phyloP scores from a whole-genome alignment of 176 grass and related monocot genomes.

The Aegilops sharonensis region DNA sequence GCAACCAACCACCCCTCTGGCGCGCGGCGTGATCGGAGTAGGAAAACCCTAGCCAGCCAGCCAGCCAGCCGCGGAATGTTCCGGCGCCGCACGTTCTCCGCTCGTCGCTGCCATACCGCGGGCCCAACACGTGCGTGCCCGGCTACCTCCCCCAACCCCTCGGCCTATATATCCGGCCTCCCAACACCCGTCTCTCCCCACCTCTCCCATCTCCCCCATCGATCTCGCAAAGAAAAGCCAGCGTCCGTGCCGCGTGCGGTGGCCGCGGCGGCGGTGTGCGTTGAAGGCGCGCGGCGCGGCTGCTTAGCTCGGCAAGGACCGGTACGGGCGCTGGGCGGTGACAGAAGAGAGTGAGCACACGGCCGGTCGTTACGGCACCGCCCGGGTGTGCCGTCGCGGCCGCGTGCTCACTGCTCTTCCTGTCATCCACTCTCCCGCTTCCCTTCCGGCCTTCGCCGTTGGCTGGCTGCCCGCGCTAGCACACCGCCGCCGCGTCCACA shows the following conservation, averaged over 20 bases:
- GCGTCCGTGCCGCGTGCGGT: not conserved
- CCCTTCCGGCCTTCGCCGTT: not conserved
- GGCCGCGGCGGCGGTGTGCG: constrained; percentile 8
- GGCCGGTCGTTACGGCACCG: constrained; percentile 58
- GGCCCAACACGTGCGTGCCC: not conserved
- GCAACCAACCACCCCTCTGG: not conserved
- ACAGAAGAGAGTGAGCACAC: constrained; percentile 85
- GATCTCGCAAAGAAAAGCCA: no score
- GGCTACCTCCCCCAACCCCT: not conserved
- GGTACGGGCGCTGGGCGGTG: constrained; percentile 27
- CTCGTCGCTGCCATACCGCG: not conserved
- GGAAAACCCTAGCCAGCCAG: constrained; percentile 32
- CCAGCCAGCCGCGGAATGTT: constrained; percentile 31
- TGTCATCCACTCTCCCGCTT: constrained; percentile 35
- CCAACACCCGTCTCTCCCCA: no score
- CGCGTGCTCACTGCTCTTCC: constrained; percentile 69
- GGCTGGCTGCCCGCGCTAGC: not conserved
- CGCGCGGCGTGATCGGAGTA: not conserved
- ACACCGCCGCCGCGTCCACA: constrained; percentile 22
- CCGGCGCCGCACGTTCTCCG: not conserved
- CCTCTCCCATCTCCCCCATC: no score
- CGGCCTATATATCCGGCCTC: constrained; percentile 32
- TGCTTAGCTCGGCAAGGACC: not conserved
- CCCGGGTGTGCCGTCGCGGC: constrained; percentile 53
- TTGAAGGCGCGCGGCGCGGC: not conserved